Conservation (phyloP, 208 protist species). For the Trypanosoma platydactyli region DNA sequence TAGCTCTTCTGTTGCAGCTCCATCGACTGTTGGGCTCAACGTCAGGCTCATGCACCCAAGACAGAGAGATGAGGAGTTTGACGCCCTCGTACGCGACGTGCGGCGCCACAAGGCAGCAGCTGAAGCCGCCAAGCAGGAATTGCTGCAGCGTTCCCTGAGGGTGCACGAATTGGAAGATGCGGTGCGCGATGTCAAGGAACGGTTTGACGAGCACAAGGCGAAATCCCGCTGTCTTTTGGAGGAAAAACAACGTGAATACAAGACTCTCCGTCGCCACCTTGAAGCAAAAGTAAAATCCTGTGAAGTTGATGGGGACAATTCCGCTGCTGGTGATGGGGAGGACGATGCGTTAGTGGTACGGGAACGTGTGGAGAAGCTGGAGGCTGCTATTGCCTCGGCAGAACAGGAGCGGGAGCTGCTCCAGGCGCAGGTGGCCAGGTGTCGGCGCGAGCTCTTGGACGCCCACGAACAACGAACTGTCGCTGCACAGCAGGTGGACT, state of each 20-base stretch:
- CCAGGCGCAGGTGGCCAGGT: constrained; percentile 7
- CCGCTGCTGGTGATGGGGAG: neutral
- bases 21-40: constrained; percentile 6
- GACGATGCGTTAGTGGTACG: neutral
- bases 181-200: constrained; percentile 8
- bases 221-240: constrained; percentile 28
- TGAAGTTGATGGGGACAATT: neutral
- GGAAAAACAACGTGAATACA: constrained; percentile 34
- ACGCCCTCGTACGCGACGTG: constrained; percentile 20
- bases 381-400: neutral
- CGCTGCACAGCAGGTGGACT: constrained; percentile 15
- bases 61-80: constrained; percentile 29
- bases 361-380: constrained; percentile 29
- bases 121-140: constrained; percentile 34
- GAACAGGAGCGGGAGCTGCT: constrained; percentile 9
- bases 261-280: constrained; percentile 15
- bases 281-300: neutral
- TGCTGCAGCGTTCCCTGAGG: constrained; percentile 20
- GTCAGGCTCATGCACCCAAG: neutral
- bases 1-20: neutral
- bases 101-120: constrained; percentile 30
- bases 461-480: constrained; percentile 2
- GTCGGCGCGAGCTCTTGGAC: constrained; percentile 4
- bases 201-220: constrained; percentile 29
- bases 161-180: constrained; percentile 27